phyloP scores from a whole-genome alignment of 2,329 filamentous ascomycete genomes.

The Corynespora cassiicola region DNA sequence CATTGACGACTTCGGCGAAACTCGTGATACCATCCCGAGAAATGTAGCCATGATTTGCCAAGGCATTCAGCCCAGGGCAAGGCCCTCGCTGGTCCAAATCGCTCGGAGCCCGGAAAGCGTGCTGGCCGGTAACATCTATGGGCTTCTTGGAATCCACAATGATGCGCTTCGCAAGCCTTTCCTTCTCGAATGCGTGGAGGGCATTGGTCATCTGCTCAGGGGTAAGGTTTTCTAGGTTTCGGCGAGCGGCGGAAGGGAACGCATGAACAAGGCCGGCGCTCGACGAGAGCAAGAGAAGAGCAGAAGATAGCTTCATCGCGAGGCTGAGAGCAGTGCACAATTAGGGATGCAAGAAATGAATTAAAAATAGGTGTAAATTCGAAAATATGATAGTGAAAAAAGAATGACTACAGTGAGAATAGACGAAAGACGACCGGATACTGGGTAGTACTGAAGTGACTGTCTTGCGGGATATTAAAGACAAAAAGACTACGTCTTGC shows the following conservation, averaged over 20 bases:
- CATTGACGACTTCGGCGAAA: slow-evolving; percentile 50
- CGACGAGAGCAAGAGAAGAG: slow-evolving; percentile 15
- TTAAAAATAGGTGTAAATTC: no score
- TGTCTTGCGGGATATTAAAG: no score
- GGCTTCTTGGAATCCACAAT: slow-evolving; percentile 28
- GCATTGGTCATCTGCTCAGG: slow-evolving; percentile 18
- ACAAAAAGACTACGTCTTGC: no score
- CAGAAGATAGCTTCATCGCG: slow-evolving; percentile 22
- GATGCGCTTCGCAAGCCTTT: slow-evolving; percentile 17
- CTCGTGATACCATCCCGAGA: slow-evolving; percentile 46
- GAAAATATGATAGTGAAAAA: no score
- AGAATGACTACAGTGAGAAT: no score
- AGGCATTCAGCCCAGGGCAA: slow-evolving; percentile 50
- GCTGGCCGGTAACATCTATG: slow-evolving; percentile 27
- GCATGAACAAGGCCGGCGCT: slow-evolving; percentile 13
- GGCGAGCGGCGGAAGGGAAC: slow-evolving; percentile 17
- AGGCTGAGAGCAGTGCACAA: no score
- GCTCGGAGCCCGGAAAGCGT: slow-evolving; percentile 43
- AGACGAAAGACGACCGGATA: no score
- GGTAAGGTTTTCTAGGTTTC: slow-evolving; percentile 11
- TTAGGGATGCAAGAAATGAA: no score
- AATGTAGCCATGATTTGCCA: slow-evolving; percentile 47
- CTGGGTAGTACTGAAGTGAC: no score
- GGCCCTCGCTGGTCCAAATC: slow-evolving; percentile 49
- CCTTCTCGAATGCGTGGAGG: slow-evolving; percentile 15